Conservation (phyloP, 768 basidiomycete species). For the Trichaptum fuscoviolaceum region DNA sequence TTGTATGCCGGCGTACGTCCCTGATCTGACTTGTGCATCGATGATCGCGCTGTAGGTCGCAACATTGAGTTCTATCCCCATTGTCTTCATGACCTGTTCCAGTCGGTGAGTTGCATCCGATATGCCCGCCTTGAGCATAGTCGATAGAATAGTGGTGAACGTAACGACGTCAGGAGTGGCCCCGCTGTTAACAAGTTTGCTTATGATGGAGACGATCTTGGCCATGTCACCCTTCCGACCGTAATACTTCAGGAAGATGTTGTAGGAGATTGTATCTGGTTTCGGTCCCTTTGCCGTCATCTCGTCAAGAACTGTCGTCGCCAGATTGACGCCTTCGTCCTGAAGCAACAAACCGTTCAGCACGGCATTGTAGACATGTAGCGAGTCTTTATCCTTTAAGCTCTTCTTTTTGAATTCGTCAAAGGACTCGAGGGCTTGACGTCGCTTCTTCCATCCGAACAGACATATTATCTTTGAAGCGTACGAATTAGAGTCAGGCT, state of each 20-base stretch:
- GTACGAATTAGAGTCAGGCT: slow-evolving; percentile 61
- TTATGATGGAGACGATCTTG: slow-evolving; percentile 51
- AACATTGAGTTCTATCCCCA: slow-evolving; percentile 68
- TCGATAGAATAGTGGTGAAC: slow-evolving; percentile 80
- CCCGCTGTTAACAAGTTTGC: slow-evolving; percentile 45
- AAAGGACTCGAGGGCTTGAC: slow-evolving; percentile 50
- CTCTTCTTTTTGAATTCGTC: slow-evolving; percentile 36
- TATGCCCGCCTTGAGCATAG: slow-evolving; percentile 63
- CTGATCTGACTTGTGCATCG: slow-evolving; percentile 58
- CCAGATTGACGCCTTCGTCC: slow-evolving; percentile 22
- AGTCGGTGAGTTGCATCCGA: slow-evolving; percentile 62
- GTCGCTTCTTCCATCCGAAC: slow-evolving; percentile 44
- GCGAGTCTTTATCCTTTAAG: slow-evolving; percentile 20
- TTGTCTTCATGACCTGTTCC: slow-evolving; percentile 68
- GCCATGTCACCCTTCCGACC: slow-evolving; percentile 59
- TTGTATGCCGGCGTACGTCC: slow-evolving; percentile 45
- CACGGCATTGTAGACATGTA: slow-evolving; percentile 68
- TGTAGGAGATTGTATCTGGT: slow-evolving; percentile 74
- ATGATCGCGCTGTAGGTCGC: slow-evolving; percentile 80
- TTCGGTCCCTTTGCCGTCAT: slow-evolving; percentile 45
- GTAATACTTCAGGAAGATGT: slow-evolving; percentile 71
- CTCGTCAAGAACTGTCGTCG: slow-evolving; percentile 32
- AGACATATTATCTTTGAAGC: slow-evolving; percentile 63
- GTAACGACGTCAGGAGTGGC: slow-evolving; percentile 77
- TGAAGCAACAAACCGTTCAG: slow-evolving; percentile 57